Base-by-base conservation (phyloP, 139 green algal species). In the Auxenochlorella pyrenoidosa region DNA sequence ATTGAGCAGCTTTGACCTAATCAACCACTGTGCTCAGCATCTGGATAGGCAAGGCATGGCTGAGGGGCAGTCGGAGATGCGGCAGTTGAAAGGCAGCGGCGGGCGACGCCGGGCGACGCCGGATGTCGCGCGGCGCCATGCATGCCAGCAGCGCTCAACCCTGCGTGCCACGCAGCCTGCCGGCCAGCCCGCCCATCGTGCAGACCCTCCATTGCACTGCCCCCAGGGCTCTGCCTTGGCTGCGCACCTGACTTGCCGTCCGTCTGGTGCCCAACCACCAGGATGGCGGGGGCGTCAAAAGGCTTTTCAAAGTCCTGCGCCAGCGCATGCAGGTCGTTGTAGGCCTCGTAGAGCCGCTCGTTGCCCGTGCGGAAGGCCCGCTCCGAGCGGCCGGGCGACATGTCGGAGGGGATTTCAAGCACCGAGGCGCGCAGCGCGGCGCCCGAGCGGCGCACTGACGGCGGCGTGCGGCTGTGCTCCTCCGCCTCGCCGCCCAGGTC, bases 231-330 rank as follows among this genome's bases (percentile, higher is more conserved):
- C 32, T 34, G 28, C 38, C n/a, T 8, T 40, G 30, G 38, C 73
- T 2, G 54, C 91, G 72, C 72, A 97, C 95, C 95, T 90, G 92
- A 96, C 86, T 99, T 99, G 54, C 97, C 97, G 75, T 99, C 97
- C n/a, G 97, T 99, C 89, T 99, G 97, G 85, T 99, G 97, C 0
- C 97, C 97, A 24, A 98, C 95, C 47, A 99, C 97, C 59, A 99
- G 86, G 75, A 99, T 98, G 8, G 97, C 97, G n/a, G 97, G 97
- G 3, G 96, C 94, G 86, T 99, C 97, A 88, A 99, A 99, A 1
- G 96, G 96, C 92, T 99, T 99, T 58, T 97, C 92, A 88, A 99
- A 99, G 79, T 97, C 94, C 72, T 99, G 95, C 0, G 96, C 96
- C 60, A 99, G 90, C 21, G 89, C 81, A 91, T 99, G 96, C 83